Evolutionary conservation across 2,329 filamentous ascomycete species (phyloP).

Genomic region (Tolypocladium sp.): DNA sequence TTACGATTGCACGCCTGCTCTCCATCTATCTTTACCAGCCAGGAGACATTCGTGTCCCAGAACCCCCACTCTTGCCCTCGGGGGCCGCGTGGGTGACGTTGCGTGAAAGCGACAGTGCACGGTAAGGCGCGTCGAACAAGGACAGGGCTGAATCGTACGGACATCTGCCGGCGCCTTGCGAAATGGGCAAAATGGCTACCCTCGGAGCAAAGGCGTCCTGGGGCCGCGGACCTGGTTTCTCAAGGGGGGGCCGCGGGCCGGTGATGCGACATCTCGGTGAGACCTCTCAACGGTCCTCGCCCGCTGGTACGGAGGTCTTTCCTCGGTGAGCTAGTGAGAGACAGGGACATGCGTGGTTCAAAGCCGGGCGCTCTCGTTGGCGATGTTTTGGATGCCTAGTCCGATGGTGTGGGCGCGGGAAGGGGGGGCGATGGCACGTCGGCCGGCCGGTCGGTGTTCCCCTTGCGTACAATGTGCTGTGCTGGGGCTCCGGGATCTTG

Average conservation of each 20-base stretch:
- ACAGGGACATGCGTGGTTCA: background rate
- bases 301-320: background rate
- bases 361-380: background rate
- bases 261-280: background rate
- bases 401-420: background rate
- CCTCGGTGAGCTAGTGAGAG: slow-evolving; percentile 1
- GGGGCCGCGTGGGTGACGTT: background rate
- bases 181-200: background rate
- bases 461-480: background rate
- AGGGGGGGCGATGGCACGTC: background rate
- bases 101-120: background rate
- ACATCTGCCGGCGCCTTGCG: background rate
- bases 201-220: background rate
- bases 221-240: background rate
- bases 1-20: background rate
- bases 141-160: background rate
- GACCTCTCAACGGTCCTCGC: background rate
- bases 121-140: background rate
- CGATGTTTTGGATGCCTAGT: background rate
- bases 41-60: background rate
- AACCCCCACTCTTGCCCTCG: background rate
- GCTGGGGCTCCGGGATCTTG: no score
- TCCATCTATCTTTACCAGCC: background rate
- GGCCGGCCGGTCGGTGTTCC: background rate
- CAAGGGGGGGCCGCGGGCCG: background rate